These are phyloP conservation scores for Pythium oligandrum DNA, from an alignment of 352 stramenopile genomes.

Conservation along the genomic window DNA sequence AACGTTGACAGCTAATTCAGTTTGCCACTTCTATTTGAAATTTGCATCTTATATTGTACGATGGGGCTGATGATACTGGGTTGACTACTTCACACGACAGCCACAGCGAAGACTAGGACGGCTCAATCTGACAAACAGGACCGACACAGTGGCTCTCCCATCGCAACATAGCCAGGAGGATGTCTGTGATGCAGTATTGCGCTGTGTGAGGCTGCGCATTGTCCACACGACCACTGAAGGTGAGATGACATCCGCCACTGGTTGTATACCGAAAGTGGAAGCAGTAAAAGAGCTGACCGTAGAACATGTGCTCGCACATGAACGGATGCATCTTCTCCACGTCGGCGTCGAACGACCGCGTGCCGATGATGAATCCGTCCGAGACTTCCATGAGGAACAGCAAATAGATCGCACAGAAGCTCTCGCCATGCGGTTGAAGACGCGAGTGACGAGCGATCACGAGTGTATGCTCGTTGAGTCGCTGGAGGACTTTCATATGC, in stretches of 20 bases:
- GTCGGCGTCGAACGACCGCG: constrained; percentile 16
- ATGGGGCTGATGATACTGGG: too few species aligned
- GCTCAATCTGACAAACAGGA: constrained; percentile 12
- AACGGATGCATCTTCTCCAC: constrained; percentile 11
- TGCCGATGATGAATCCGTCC: constrained; percentile 17
- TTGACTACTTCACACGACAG: too few species aligned
- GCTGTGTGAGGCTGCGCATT: constrained; percentile 5
- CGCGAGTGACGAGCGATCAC: constrained; percentile 17
- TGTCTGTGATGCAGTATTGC: constrained; percentile 15
- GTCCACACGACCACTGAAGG: constrained; percentile 15
- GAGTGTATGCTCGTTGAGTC: constrained; percentile 17
- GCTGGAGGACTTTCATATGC: constrained; percentile 36
- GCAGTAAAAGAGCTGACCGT: constrained; percentile 18
- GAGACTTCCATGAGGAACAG: constrained; percentile 19
- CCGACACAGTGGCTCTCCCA: constrained; percentile 24
- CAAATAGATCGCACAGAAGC: constrained; percentile 22
- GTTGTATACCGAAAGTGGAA: constrained; percentile 13
- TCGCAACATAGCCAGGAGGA: constrained; percentile 22
- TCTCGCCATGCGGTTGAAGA: constrained; percentile 8
- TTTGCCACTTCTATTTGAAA: too few species aligned
- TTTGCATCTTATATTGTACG: background rate
- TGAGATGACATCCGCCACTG: constrained; percentile 7
- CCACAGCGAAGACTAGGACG: too few species aligned
- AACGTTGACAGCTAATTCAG: too few species aligned
- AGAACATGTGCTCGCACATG: constrained; percentile 7